Percentiles rank a stretch among this genome's conserved stretches.
These are phyloP conservation scores for Arachis monticola DNA, from an alignment of 331 rosid genomes.

Conservation along the genomic window DNA sequence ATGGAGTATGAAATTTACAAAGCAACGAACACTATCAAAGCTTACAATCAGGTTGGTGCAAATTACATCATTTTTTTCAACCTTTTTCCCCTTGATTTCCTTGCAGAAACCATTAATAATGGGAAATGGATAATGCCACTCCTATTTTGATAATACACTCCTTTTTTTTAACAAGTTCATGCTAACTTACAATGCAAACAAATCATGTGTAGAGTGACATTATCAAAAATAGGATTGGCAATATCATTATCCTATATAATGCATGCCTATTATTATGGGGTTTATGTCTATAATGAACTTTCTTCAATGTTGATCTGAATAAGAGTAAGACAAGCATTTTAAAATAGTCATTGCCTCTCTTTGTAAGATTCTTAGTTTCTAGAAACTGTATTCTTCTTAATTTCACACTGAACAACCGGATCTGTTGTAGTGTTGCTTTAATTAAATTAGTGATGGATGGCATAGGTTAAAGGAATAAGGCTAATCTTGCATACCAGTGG, in stretches of 20 bases:
- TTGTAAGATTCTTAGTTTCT: conserved; percentile 12
- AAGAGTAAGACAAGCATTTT: neutral
- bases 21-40: conserved; percentile 76
- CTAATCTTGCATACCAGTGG: neutral
- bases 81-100: conserved; percentile 8
- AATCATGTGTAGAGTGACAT: too few relatives aligned
- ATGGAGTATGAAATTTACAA: conserved; percentile 97
- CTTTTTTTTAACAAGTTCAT: too few relatives aligned
- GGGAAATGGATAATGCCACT: too few relatives aligned
- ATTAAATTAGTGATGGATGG: conserved; percentile 1
- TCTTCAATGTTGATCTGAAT: neutral
- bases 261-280: conserved; percentile 1
- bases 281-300: conserved; percentile 16
- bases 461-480: neutral
- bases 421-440: neutral
- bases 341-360: neutral
- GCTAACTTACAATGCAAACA: too few relatives aligned
- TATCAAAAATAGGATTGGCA: too few relatives aligned
- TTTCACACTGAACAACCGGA: neutral
- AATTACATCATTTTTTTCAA: neutral
- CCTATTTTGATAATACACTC: too few relatives aligned
- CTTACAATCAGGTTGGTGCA: conserved; percentile 62
- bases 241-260: neutral
- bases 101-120: neutral
- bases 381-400: neutral